Evolutionary conservation across 2,329 filamentous ascomycete genomes (phyloP).

Genomic region (Cercospora janseana): DNA sequence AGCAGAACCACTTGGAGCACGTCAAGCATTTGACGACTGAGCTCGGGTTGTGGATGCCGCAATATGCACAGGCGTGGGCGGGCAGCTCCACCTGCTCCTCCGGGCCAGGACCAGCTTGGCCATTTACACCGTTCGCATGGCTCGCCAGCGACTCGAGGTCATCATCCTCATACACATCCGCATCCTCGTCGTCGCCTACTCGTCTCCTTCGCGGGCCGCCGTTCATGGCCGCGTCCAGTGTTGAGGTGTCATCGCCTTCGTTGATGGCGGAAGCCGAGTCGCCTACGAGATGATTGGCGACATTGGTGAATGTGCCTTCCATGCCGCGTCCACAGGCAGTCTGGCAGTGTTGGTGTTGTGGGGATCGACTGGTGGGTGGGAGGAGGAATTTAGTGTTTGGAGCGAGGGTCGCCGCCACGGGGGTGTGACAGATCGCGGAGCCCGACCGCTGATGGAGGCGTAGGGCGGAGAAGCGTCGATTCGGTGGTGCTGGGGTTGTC

Average conservation of each 20-base stretch:
- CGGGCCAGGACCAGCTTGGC: slow-evolving; percentile 56
- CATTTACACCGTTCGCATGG: slow-evolving; percentile 72
- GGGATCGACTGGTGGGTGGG: slow-evolving; percentile 11
- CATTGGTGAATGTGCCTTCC: slow-evolving; percentile 85
- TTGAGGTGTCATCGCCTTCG: slow-evolving; percentile 66
- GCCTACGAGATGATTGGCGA: slow-evolving; percentile 81
- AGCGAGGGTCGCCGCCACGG: slow-evolving; percentile 6
- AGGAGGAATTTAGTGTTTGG: slow-evolving; percentile 13
- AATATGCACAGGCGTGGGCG: slow-evolving; percentile 93
- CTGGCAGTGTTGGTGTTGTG: slow-evolving; percentile 11
- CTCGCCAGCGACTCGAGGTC: slow-evolving; percentile 71
- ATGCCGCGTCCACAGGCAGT: slow-evolving; percentile 46
- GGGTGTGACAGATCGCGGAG: slow-evolving; percentile 1
- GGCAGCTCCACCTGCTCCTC: slow-evolving; percentile 85
- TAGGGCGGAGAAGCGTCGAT: slow-evolving; percentile 1
- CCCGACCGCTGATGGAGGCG: not conserved
- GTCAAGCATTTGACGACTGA: slow-evolving; percentile 94
- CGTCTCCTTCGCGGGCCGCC: slow-evolving; percentile 64
- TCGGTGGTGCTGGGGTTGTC: slow-evolving; percentile 9
- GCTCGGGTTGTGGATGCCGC: slow-evolving; percentile 92
- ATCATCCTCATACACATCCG: slow-evolving; percentile 74
- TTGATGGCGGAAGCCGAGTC: slow-evolving; percentile 85
- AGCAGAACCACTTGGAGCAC: slow-evolving; percentile 99
- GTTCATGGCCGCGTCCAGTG: slow-evolving; percentile 63
- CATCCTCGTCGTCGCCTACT: slow-evolving; percentile 86